Percentiles rank a stretch among this genome's conserved stretches.
Conservation (phyloP, 805 yeast species). For the Metschnikowia noctiluminum region DNA sequence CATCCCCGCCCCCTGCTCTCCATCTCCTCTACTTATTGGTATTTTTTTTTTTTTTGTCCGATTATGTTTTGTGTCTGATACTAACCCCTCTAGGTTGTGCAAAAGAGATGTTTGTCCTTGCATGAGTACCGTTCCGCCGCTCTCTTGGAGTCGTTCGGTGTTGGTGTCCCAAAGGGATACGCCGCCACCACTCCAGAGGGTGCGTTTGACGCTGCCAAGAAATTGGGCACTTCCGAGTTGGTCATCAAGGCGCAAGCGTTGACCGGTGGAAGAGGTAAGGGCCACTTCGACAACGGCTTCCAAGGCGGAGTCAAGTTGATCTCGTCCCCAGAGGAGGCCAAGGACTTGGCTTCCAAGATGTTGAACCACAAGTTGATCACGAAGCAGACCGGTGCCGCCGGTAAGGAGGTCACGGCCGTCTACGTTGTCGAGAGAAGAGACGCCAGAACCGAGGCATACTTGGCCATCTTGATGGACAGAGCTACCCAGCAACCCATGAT, state of each 20-base stretch:
- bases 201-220: conserved; percentile 79
- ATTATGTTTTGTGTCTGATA: conserved; percentile 12
- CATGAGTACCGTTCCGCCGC: conserved; percentile 97
- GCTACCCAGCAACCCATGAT: conserved; percentile 84
- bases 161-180: conserved; percentile 87
- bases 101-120: conserved; percentile 75
- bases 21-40: no score
- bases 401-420: conserved; percentile 95
- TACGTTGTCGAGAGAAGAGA: conserved; percentile 93
- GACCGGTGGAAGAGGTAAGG: conserved; percentile 99
- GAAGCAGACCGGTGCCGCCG: conserved; percentile 96
- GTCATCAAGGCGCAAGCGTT: conserved; percentile 98
- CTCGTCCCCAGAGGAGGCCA: conserved; percentile 80
- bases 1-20: no score
- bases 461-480: conserved; percentile 95
- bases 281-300: conserved; percentile 92
- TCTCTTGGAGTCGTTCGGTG: conserved; percentile 74
- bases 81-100: conserved; percentile 24
- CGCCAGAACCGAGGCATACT: conserved; percentile 91
- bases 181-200: conserved; percentile 89
- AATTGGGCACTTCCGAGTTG: conserved; percentile 71
- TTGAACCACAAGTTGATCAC: conserved; percentile 90
- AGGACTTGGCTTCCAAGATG: conserved; percentile 84
- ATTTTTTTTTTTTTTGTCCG: neutral
- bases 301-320: conserved; percentile 96